Base-by-base conservation (phyloP, 2,329 filamentous ascomycete species). In the Cadophora gregata region DNA sequence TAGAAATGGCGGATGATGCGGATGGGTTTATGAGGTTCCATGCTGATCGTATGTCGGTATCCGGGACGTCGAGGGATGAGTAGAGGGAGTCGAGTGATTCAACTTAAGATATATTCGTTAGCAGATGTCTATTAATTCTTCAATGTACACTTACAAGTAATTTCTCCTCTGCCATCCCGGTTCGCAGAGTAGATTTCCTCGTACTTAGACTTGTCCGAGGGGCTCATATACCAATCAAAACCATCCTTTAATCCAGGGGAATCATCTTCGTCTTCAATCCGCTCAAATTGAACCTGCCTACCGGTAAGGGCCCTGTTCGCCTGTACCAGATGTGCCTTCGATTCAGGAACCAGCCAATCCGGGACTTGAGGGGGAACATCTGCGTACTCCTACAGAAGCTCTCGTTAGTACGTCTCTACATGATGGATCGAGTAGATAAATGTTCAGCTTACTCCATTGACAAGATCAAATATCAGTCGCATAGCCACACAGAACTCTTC, bases 201-300 rank as follows among this genome's bases (percentile, higher is more conserved):
- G 81, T 99, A 99, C 80, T 97, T 98, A 71, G 88, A 78, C 81
- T 96, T 96, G 81, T 99, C 94, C 33, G 84, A 80, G 0, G 96
- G 96, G 67, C 89, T 93, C 93, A 99, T 99, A 82, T 99, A 99
- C 96, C 96, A 99, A 79, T 99, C 96, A 79, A 99, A 99, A 14
- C 95, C 95, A 79, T 97, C 93, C 78, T 97, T 97, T 69, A 99
- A 83, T 0, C 93, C 93, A 0, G 89, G 88, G 4, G 90, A 88
- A 73, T 97, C 94, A 71, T 90, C 88, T 67, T 97, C 92, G 73
- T 93, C 91, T 63, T 93, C 91, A 67, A 97, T 88, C 69, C 88
- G 86, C 79, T 97, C 94, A 78, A 98, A 97, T 73, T 91, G 88
- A 62, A 91, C 86, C 72, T 92, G 91, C 72, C 90, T 89, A 69